These are phyloP conservation scores for Helotiales sp. DNA, from an alignment of 2,329 filamentous ascomycete species.

Conservation along the genomic window DNA sequence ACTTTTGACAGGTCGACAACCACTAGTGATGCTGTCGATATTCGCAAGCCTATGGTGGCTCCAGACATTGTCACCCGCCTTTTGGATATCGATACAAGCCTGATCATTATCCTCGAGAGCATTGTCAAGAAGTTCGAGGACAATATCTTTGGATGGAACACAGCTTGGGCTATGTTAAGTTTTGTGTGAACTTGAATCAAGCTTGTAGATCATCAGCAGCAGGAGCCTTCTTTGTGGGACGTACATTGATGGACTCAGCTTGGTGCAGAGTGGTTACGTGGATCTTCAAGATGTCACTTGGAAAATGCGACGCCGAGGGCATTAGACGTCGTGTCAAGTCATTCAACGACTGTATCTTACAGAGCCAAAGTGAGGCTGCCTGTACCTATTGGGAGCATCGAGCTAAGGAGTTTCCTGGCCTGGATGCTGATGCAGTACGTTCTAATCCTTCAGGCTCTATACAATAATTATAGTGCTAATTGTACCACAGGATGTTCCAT, in stretches of 20 bases:
- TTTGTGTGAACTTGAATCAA: background rate
- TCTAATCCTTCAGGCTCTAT: background rate
- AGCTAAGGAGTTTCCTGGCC: background rate
- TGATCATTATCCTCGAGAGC: background rate
- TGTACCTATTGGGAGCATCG: background rate
- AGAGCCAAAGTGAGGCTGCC: background rate
- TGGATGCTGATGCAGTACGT: background rate
- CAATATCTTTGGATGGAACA: conserved; percentile 3
- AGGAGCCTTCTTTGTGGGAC: background rate
- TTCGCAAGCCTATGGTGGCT: background rate
- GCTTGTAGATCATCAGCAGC: background rate
- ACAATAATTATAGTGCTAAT: background rate
- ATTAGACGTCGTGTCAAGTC: background rate
- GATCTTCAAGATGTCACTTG: background rate
- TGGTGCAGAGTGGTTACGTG: background rate
- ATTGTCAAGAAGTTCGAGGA: background rate
- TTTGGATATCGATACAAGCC: background rate
- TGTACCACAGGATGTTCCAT: background rate
- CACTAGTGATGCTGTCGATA: background rate
- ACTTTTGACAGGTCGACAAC: background rate
- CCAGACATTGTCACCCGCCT: background rate
- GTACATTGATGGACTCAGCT: background rate
- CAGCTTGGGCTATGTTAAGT: background rate
- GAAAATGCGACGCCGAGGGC: background rate
- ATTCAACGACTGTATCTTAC: background rate